phyloP scores from a whole-genome alignment of 129 eudicot species.

The Mikania micrantha region DNA sequence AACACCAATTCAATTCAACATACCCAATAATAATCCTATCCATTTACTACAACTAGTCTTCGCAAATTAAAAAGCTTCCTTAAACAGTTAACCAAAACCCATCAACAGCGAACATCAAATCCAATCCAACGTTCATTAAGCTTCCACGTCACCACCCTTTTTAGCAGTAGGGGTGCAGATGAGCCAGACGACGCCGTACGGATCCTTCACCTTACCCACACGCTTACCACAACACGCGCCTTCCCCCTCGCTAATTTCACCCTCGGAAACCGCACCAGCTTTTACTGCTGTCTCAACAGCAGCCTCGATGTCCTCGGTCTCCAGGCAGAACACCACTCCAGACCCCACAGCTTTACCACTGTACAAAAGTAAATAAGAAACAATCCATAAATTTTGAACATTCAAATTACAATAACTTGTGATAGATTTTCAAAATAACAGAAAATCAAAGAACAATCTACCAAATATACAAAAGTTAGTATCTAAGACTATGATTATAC shows the following conservation, averaged over 20 bases:
- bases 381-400: not conserved
- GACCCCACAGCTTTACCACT: conserved; percentile 44
- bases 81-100: not conserved
- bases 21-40: conserved; percentile 15
- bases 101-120: not conserved
- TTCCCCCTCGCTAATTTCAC: conserved; percentile 52
- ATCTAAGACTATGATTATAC: too few species aligned
- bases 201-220: conserved; percentile 74
- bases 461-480: too few species aligned
- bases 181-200: conserved; percentile 65
- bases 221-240: conserved; percentile 58
- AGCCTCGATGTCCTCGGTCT: conserved; percentile 69
- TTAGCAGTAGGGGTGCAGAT: conserved; percentile 45
- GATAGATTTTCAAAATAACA: too few species aligned
- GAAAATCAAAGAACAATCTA: too few species aligned
- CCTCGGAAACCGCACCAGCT: conserved; percentile 65
- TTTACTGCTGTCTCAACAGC: conserved; percentile 56
- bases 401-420: too few species aligned
- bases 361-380: not conserved
- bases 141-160: conserved; percentile 45
- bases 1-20: conserved; percentile 24
- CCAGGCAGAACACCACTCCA: conserved; percentile 48
- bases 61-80: conserved; percentile 17
- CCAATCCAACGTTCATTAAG: conserved; percentile 31
- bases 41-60: conserved; percentile 20